Evolutionary conservation across 306 rosid species (phyloP), one percentile per base, ranked within the genome.

Genomic region (Purshia tridentata): DNA sequence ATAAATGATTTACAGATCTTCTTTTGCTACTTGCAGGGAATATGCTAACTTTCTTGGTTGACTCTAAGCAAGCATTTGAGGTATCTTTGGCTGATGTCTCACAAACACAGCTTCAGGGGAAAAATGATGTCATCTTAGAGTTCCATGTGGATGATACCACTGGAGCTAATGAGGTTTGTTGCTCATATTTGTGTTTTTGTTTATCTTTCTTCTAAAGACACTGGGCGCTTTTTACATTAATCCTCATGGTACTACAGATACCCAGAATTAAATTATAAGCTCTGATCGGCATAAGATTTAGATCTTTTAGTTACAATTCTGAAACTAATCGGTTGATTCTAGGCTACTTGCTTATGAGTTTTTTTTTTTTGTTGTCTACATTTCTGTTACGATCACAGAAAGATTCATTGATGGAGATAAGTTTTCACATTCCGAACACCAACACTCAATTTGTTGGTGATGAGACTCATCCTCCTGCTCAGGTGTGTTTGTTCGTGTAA

Each of bases 401-500:
- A 90, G 99, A 95, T 91, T 95, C 98, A 7, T 81, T 95, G 83
- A 90, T 95, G 99, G 99, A 95, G 86, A 84, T 95, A 37, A 95
- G 96, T 77, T 95, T 95, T 77, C 99, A 95, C 57, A 84, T 95
- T 70, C 99, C 99, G n/a, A 91, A 84, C 84, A 84, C 99, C 75
- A 95, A 95, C 82, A 95, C 97, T 73, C 99, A 95, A 75, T 95
- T 84, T 79, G 96, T 95, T 74, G 99, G 98, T 72, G 99, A 95
- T 73, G 99, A 95, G 81, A 88, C 81, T 76, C 86, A 73, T 56
- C 95, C 99, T 70, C 89, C 99, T 81, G 96, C 98, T 79, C 99
- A 95, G 88, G 99, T 94, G 60, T 77, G 81, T 49, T 72, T 70
- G 68, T 76, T 70, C 12, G n/a, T 37, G 52, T 23, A 44, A 51